Evolutionary conservation across 1,284 basidiomycete species (phyloP).

Genomic region (Puccinia sorghi): DNA sequence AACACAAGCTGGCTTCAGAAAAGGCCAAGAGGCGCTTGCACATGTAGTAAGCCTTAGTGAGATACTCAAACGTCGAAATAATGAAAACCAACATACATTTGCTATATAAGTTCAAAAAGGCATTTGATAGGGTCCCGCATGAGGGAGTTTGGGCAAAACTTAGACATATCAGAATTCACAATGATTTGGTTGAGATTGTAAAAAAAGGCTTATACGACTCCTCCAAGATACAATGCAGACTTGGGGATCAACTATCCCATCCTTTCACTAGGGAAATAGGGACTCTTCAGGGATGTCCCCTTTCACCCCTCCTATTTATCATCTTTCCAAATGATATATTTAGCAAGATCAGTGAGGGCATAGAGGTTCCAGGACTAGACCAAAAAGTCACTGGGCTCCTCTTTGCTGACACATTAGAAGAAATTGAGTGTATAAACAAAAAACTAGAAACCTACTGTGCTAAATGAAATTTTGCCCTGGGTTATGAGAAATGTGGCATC

Average conservation of each 20-base stretch:
- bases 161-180: not conserved
- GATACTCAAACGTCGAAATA: not conserved
- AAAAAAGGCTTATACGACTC: slow-evolving; percentile 10
- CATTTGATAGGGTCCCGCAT: slow-evolving; percentile 24
- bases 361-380: not conserved
- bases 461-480: slow-evolving; percentile 28
- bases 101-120: slow-evolving; percentile 27
- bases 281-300: slow-evolving; percentile 13
- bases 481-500: slow-evolving; percentile 14
- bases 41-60: slow-evolving; percentile 4
- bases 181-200: not conserved
- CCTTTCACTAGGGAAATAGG: not conserved
- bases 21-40: not conserved
- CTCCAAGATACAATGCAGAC: not conserved
- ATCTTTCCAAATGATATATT: slow-evolving; percentile 32
- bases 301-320: slow-evolving; percentile 31
- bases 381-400: not conserved
- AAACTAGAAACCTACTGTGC: not conserved
- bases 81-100: not conserved
- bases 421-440: not conserved
- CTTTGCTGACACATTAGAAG: not conserved
- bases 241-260: not conserved
- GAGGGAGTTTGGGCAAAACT: slow-evolving; percentile 26
- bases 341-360: not conserved
- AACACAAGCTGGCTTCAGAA: slow-evolving; percentile 20